Percentiles rank a stretch among this genome's conserved stretches.
Conservation (phyloP, 768 basidiomycete genomes). For the Multifurca ochricompacta region DNA sequence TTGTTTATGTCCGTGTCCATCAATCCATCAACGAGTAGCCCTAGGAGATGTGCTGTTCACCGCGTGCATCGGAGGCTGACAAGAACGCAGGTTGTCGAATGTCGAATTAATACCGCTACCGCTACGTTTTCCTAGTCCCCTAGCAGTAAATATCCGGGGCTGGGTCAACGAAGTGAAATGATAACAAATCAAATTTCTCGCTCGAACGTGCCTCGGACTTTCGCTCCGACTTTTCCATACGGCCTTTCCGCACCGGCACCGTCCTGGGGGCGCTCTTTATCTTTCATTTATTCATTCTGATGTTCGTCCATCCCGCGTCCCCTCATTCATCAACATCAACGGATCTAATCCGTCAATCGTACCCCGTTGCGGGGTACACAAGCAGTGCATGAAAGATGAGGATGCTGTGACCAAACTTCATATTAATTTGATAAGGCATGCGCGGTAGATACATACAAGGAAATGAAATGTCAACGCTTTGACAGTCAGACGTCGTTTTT, state of each 20-base stretch:
- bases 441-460: neutral
- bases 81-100: too few species aligned
- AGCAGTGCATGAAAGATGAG: conserved; percentile 2
- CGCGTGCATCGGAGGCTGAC: too few species aligned
- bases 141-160: too few species aligned
- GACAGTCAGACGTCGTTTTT: conserved; percentile 3
- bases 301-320: neutral
- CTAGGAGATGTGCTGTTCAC: too few species aligned
- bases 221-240: neutral
- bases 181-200: neutral
- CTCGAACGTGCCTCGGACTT: neutral
- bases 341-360: neutral
- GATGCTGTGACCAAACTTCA: neutral
- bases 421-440: conserved; percentile 5
- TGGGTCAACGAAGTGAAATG: neutral
- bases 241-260: neutral
- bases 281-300: neutral
- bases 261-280: neutral
- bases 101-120: too few species aligned
- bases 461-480: neutral
- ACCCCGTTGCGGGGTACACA: neutral
- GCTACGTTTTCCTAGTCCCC: too few species aligned
- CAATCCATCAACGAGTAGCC: too few species aligned
- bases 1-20: too few species aligned
- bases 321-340: conserved; percentile 5